phyloP scores from a whole-genome alignment of 495 filamentous ascomycete genomes.

The Cenococcum geophilum region DNA sequence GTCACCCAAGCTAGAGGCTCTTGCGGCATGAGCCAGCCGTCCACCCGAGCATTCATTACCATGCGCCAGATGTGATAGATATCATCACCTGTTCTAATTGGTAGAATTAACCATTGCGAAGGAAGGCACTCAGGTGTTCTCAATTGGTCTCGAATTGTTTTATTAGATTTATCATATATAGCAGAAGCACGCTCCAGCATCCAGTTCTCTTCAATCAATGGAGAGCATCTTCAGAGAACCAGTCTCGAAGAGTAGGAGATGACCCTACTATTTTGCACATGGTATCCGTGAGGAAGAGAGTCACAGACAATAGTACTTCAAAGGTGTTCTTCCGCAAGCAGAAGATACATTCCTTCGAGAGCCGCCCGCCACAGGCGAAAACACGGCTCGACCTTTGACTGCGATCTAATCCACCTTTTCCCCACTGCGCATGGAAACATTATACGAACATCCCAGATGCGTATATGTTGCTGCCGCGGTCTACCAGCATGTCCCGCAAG shows the following conservation, averaged over 20 bases:
- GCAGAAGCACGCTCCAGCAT: slow-evolving; percentile 45
- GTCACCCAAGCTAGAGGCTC: not conserved
- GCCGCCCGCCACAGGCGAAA: slow-evolving; percentile 41
- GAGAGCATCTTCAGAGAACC: slow-evolving; percentile 42
- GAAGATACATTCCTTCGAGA: slow-evolving; percentile 36
- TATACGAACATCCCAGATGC: slow-evolving; percentile 46
- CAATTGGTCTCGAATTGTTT: slow-evolving; percentile 15
- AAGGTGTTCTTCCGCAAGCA: slow-evolving; percentile 33
- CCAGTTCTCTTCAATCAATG: slow-evolving; percentile 39
- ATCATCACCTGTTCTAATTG: not conserved
- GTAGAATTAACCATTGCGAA: no score
- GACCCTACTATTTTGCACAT: slow-evolving; percentile 41
- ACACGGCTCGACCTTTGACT: slow-evolving; percentile 25
- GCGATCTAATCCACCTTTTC: slow-evolving; percentile 5
- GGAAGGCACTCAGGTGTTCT: not conserved
- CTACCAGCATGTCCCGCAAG: slow-evolving; percentile 43
- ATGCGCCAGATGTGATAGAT: not conserved
- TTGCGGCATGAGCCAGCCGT: not conserved
- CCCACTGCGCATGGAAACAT: slow-evolving; percentile 32
- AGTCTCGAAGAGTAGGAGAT: slow-evolving; percentile 49
- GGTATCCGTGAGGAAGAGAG: slow-evolving; percentile 16
- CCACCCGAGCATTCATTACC: not conserved
- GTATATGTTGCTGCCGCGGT: slow-evolving; percentile 33
- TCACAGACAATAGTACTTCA: slow-evolving; percentile 12
- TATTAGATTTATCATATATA: slow-evolving; percentile 33